phyloP scores from a whole-genome alignment of 345 rosid species.

The Lepidium didymum region DNA sequence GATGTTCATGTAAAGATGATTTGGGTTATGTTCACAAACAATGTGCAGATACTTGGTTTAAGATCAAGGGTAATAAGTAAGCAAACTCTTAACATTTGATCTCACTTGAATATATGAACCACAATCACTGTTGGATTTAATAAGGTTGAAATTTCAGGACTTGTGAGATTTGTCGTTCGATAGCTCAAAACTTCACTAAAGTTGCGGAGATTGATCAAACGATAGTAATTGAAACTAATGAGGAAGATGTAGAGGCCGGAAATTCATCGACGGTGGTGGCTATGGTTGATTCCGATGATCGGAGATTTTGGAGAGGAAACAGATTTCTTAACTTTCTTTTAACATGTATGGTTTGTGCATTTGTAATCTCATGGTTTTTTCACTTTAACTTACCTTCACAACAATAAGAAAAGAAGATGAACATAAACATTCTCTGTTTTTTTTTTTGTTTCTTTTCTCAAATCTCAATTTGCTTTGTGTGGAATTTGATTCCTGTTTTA shows the following conservation, averaged over 20 bases:
- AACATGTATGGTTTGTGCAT: conserved; percentile 32
- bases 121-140: background rate
- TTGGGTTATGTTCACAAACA: conserved; percentile 91
- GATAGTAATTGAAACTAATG: conserved; percentile 7
- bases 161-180: conserved; percentile 85
- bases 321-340: conserved; percentile 32
- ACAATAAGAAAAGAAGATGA: conserved; percentile 12
- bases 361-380: conserved; percentile 33
- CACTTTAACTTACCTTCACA: conserved; percentile 34
- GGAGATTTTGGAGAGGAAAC: conserved; percentile 75
- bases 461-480: conserved; percentile 23
- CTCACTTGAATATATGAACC: background rate
- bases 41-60: conserved; percentile 98
- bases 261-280: conserved; percentile 13
- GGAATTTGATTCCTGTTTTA: conserved; percentile 27
- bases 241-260: conserved; percentile 29
- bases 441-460: conserved; percentile 8
- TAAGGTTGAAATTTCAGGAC: conserved; percentile 40
- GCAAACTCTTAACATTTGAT: background rate
- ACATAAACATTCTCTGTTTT: background rate
- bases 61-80: conserved; percentile 89
- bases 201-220: conserved; percentile 21
- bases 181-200: conserved; percentile 61
- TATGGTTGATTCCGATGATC: conserved; percentile 34
- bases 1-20: conserved; percentile 94